A percentile compares a stretch with the other conserved stretches of the same genome.
Evolutionary conservation across 129 eudicot genomes (phyloP).

Genomic region (Flaveria sonorensis): DNA sequence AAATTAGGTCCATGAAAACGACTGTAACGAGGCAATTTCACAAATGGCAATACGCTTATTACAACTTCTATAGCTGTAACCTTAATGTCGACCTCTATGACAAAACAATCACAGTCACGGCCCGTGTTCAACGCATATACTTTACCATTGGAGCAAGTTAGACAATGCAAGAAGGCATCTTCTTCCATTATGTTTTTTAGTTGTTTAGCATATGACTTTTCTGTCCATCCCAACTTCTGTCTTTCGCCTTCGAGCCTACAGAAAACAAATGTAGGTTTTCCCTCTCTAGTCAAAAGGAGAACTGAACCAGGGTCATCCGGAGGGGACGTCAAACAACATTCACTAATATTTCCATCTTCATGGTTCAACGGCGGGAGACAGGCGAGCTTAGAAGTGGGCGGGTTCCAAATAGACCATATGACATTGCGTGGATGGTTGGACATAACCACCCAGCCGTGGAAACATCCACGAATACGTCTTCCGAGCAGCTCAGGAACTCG

Average conservation of each 20-base stretch:
- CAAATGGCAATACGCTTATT: neutral
- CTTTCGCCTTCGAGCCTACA: neutral
- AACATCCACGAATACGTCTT: neutral
- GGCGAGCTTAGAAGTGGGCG: neutral
- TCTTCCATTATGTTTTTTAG: neutral
- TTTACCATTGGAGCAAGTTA: conserved; percentile 7
- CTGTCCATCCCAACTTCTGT: neutral
- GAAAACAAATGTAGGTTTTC: neutral
- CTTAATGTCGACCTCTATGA: neutral
- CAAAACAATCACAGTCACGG: neutral
- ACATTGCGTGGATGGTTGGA: neutral
- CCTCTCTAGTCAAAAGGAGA: neutral
- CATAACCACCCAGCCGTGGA: neutral
- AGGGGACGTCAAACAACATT: conserved; percentile 4
- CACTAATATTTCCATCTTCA: neutral
- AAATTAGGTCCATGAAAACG: neutral
- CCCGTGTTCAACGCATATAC: neutral
- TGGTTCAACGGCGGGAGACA: neutral
- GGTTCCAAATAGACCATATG: conserved; percentile 3
- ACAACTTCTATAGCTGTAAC: neutral
- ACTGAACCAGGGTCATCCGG: neutral
- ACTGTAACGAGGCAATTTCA: neutral
- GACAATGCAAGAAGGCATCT: neutral
- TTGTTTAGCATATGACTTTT: neutral
- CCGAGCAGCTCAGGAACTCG: conserved; percentile 1